Evolutionary conservation across 163 green algal genomes (phyloP), one percentile per base, ranked within the genome.

Genomic region (Scenedesmus sp.): DNA sequence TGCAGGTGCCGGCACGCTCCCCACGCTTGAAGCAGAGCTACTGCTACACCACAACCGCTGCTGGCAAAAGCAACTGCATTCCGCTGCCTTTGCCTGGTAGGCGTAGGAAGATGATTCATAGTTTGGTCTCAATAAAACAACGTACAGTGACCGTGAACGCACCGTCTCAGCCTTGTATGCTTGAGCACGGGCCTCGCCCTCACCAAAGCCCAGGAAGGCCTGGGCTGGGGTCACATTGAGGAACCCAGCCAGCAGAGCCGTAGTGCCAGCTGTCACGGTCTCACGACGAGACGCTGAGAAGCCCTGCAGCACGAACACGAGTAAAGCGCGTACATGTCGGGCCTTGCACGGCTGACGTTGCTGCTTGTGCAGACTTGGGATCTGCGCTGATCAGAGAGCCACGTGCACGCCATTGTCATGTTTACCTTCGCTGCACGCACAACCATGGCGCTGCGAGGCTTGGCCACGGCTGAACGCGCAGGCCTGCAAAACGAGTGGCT

Each of bases 151-250:
- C 9, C 65, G 15, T 15, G 30, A 20, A 56, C 93, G 40, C 84
- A 96, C 95, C 76, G 95, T 97, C 61, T 93, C 85, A 3, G 43
- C 42, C 30, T 73, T 91, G 92, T 96, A 96, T 20, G 51, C 81
- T 42, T 89, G 83, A 30, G 93, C 89, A 26, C 91, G 53, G 68
- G 93, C 81, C 40, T 81, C 68, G 81, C 86, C 81, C 30, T 95
- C 95, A n/a, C 91, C 94, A 81, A 97, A 92, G 79, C 95, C 95
- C 42, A 97, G 89, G 88, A 97, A 93, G 0, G 95, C 95, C 87
- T 95, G 81, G 0, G 95, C 94, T 46, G 95, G 95, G 49, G 82
- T 73, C n/a, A 76, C 78, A 46, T 81, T 82, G 30, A 92, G 72
- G 37, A 84, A 44, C 13, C 83, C 87, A 51, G 72, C 89, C 24